A percentile compares a stretch with the other conserved stretches of the same genome.
Evolutionary conservation across 2,329 filamentous ascomycete species (phyloP).

Genomic region (Fusarium sacchari): DNA sequence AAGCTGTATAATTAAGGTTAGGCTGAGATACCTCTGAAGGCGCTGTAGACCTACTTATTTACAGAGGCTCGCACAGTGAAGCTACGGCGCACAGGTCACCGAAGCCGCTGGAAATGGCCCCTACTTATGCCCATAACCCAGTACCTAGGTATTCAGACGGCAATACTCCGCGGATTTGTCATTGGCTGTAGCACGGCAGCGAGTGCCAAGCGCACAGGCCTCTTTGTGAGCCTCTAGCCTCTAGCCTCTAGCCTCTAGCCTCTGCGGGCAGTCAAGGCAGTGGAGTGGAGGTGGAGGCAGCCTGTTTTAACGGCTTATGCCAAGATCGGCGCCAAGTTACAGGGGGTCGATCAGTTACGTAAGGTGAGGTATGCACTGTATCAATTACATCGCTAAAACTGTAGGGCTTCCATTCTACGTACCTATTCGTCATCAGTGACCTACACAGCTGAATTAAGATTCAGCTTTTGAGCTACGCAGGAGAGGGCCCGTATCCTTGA

Average conservation of each 20-base stretch:
- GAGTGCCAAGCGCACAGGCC: conserved; percentile 12
- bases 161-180: background rate
- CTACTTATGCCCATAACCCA: too few relatives aligned
- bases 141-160: too few relatives aligned
- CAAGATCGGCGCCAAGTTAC: background rate
- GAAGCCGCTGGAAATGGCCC: too few relatives aligned
- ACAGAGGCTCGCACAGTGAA: too few relatives aligned
- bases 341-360: background rate
- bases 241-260: background rate
- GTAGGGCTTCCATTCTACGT: background rate
- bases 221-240: background rate
- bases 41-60: too few relatives aligned
- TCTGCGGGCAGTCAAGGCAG: background rate
- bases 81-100: too few relatives aligned
- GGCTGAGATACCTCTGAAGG: too few relatives aligned
- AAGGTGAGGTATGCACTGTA: background rate
- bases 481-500: background rate
- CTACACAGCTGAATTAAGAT: background rate
- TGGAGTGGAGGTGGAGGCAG: background rate
- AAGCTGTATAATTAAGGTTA: too few relatives aligned
- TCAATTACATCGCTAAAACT: background rate
- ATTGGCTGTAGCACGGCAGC: background rate
- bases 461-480: background rate
- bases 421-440: background rate
- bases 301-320: background rate